Conservation (phyloP, 2,329 filamentous ascomycete species). For the Kalmusia sp. region DNA sequence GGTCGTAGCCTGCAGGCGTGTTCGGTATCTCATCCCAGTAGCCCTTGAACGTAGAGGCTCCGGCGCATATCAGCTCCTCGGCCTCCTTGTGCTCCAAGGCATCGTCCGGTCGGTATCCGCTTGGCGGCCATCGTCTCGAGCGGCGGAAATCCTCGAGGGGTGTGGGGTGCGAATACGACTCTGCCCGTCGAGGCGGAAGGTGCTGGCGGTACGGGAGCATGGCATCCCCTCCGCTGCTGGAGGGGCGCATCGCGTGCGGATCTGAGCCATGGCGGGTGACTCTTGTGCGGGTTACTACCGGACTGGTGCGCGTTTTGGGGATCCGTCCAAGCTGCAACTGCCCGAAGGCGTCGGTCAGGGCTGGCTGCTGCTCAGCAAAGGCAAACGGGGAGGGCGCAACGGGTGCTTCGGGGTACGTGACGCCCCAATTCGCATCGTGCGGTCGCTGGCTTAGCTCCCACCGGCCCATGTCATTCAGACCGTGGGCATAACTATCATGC, state of each 20-base stretch:
- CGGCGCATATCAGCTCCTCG: constrained; percentile 47
- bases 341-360: constrained; percentile 29
- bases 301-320: constrained; percentile 41
- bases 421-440: constrained; percentile 37
- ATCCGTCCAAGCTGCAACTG: constrained; percentile 36
- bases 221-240: constrained; percentile 39
- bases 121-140: constrained; percentile 49
- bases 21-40: constrained; percentile 46
- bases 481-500: constrained; percentile 43
- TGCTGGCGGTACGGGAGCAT: constrained; percentile 34
- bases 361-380: constrained; percentile 32
- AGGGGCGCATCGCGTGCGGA: constrained; percentile 37
- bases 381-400: constrained; percentile 32
- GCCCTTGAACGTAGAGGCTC: constrained; percentile 50
- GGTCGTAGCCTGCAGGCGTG: constrained; percentile 44
- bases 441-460: constrained; percentile 42
- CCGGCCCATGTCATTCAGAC: constrained; percentile 43
- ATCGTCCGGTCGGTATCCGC: constrained; percentile 43
- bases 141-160: constrained; percentile 46
- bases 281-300: constrained; percentile 42
- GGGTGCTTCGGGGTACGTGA: constrained; percentile 30
- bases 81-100: constrained; percentile 40
- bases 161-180: constrained; percentile 46
- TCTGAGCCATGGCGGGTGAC: constrained; percentile 46
- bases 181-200: constrained; percentile 35